These are phyloP conservation scores for Cardamine occulta DNA, from an alignment of 345 rosid genomes.

Conservation along the genomic window DNA sequence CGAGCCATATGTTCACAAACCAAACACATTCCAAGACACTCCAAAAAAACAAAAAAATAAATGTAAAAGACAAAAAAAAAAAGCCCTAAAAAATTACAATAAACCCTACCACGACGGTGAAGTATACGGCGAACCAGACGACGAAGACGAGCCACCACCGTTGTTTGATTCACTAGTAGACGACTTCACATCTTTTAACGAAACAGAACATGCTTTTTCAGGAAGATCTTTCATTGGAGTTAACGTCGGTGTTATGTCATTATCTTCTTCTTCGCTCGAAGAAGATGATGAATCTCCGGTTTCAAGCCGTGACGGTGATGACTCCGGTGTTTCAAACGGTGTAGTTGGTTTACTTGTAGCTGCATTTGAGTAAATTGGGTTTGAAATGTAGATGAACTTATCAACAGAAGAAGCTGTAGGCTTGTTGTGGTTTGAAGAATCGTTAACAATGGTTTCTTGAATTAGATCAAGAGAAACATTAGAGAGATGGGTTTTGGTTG, in stretches of 20 bases:
- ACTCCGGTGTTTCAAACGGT: conserved; percentile 80
- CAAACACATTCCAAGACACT: conserved; percentile 39
- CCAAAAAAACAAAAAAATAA: background rate
- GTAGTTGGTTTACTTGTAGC: conserved; percentile 48
- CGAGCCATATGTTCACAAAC: conserved; percentile 36
- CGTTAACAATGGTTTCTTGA: conserved; percentile 39
- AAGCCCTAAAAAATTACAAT: background rate
- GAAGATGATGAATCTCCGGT: conserved; percentile 46
- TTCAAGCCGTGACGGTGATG: conserved; percentile 78
- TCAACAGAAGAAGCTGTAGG: conserved; percentile 39
- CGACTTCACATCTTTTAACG: conserved; percentile 50
- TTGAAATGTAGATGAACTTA: conserved; percentile 73
- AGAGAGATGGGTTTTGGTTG: conserved; percentile 44
- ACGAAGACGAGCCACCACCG: conserved; percentile 61
- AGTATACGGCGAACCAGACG: conserved; percentile 72
- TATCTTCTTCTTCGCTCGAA: conserved; percentile 12
- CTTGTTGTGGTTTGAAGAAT: conserved; percentile 10
- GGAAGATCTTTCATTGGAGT: conserved; percentile 89
- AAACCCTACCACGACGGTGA: conserved; percentile 81
- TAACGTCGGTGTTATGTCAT: conserved; percentile 61
- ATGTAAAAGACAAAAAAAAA: background rate
- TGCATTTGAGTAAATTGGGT: conserved; percentile 76
- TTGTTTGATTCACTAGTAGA: conserved; percentile 59
- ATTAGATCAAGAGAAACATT: conserved; percentile 40
- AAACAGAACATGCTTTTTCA: conserved; percentile 71